A percentile compares a stretch with the other conserved stretches of the same genome.
Conservation (phyloP, 164 flowering plant species). For the Nymphaea thermarum region DNA sequence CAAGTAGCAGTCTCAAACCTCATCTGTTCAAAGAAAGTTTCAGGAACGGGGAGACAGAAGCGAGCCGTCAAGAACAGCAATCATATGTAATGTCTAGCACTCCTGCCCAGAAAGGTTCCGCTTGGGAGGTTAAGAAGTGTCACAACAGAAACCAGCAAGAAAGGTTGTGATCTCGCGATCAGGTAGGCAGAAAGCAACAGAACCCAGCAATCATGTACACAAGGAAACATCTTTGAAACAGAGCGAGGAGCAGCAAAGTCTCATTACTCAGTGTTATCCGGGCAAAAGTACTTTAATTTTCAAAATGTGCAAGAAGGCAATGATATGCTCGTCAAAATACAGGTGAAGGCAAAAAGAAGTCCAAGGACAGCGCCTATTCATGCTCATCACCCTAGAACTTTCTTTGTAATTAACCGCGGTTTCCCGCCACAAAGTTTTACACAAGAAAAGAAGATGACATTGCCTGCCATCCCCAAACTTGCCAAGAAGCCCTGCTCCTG, state of each 20-base stretch:
- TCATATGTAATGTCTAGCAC: background rate
- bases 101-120: background rate
- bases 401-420: constrained; percentile 9
- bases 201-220: background rate
- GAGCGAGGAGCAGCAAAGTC: background rate
- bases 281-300: no score
- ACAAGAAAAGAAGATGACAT: constrained; percentile 5
- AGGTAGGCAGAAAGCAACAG: background rate
- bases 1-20: background rate
- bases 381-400: constrained; percentile 20
- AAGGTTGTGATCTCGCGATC: background rate
- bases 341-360: constrained; percentile 23
- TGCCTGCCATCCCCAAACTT: constrained; percentile 10
- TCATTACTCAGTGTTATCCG: background rate
- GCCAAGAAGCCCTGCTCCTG: constrained; percentile 23
- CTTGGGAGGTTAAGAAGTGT: background rate
- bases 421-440: background rate
- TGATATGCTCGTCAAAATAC: background rate
- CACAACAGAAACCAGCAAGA: background rate
- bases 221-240: background rate
- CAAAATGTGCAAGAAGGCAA: background rate
- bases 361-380: constrained; percentile 21
- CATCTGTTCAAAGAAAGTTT: background rate
- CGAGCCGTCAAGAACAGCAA: background rate
- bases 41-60: background rate